phyloP scores from a whole-genome alignment of 1,284 basidiomycete species.

The Mycena sp. region DNA sequence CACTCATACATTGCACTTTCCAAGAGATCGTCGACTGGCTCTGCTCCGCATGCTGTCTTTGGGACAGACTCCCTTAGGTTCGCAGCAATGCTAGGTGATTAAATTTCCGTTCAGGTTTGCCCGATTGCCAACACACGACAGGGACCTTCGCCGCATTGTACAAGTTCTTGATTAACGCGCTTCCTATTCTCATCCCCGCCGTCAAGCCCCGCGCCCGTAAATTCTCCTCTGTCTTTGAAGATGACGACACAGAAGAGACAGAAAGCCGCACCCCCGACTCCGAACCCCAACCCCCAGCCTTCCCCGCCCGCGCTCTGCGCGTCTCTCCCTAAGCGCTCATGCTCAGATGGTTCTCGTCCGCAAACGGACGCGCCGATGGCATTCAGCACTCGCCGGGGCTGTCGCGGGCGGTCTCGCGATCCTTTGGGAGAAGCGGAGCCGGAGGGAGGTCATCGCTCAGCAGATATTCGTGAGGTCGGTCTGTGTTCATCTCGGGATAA shows the following conservation, averaged over 20 bases:
- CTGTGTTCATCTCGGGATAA: not conserved
- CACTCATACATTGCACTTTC: not conserved
- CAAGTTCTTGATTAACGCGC: constrained; percentile 83
- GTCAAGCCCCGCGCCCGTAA: constrained; percentile 42
- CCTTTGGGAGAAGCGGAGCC: constrained; percentile 80
- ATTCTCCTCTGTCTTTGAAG: constrained; percentile 49
- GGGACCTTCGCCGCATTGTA: constrained; percentile 85
- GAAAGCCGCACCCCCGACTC: constrained; percentile 21
- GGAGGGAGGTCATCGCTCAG: constrained; percentile 84
- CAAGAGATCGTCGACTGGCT: constrained; percentile 62
- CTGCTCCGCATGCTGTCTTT: constrained; percentile 81
- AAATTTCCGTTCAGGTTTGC: not conserved
- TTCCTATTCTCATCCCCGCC: constrained; percentile 80
- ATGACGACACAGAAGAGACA: constrained; percentile 36
- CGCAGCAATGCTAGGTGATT: constrained; percentile 82
- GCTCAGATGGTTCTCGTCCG: constrained; percentile 70
- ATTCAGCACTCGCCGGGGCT: constrained; percentile 88
- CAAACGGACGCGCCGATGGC: constrained; percentile 82
- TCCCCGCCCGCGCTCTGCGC: constrained; percentile 46
- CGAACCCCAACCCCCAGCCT: constrained; percentile 3
- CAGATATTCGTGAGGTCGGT: constrained; percentile 89
- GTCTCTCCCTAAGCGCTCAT: constrained; percentile 68
- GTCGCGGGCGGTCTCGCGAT: constrained; percentile 86
- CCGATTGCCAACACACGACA: constrained; percentile 41
- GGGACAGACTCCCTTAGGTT: constrained; percentile 85